phyloP scores from a whole-genome alignment of 1,284 basidiomycete genomes.

The Wallemia hederae region DNA sequence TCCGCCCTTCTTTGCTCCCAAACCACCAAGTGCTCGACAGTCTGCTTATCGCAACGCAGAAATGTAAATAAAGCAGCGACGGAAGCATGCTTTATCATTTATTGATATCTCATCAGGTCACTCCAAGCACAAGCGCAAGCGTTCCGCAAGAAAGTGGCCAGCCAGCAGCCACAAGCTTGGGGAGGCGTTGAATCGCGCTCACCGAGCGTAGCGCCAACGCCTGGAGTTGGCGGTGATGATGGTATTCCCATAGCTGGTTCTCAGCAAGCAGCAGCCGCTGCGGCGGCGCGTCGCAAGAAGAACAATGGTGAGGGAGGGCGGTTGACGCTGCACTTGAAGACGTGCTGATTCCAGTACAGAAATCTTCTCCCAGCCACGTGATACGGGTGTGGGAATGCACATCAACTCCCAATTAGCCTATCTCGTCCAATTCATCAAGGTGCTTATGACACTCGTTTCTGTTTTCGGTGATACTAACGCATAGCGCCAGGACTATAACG shows the following conservation, averaged over 20 bases:
- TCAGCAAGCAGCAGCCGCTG: background rate
- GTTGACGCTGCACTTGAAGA: background rate
- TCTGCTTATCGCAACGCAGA: too few relatives aligned
- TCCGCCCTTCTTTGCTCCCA: too few relatives aligned
- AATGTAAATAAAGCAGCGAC: too few relatives aligned
- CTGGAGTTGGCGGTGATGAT: background rate
- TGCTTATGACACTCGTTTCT: slow-evolving; percentile 6
- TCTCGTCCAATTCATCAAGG: slow-evolving; percentile 49
- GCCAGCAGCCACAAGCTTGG: background rate
- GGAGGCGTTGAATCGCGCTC: background rate
- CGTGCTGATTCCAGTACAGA: background rate
- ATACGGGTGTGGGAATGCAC: slow-evolving; percentile 50
- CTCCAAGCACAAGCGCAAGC: background rate
- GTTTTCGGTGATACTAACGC: too few relatives aligned
- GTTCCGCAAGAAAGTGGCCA: background rate
- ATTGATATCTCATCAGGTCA: too few relatives aligned
- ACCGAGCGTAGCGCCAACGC: background rate
- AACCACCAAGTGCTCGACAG: too few relatives aligned
- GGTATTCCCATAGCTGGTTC: background rate
- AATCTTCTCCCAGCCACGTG: slow-evolving; percentile 54
- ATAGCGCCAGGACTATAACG: background rate
- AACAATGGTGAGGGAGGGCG: background rate
- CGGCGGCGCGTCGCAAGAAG: background rate
- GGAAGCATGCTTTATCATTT: too few relatives aligned
- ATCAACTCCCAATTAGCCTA: slow-evolving; percentile 63